Evolutionary conservation across 345 rosid species (phyloP).

Genomic region (Eucalyptus curtisii): DNA sequence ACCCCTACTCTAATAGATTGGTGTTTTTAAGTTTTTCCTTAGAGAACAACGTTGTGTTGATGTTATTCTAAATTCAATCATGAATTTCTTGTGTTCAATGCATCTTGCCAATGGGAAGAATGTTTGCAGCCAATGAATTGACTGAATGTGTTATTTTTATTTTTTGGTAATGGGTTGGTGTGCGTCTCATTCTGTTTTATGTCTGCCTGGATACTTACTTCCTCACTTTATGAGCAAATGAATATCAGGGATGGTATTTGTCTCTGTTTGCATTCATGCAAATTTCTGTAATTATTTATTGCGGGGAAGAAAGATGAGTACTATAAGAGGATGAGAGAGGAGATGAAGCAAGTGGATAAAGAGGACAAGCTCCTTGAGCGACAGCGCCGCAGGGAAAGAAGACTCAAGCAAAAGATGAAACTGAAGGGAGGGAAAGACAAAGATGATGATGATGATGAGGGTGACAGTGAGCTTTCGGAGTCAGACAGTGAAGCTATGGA

Average conservation of each 20-base stretch:
- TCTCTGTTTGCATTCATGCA: background rate
- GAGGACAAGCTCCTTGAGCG: conserved; percentile 73
- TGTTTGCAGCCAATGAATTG: background rate
- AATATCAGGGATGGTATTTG: background rate
- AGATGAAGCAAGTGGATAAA: conserved; percentile 58
- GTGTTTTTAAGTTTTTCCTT: background rate
- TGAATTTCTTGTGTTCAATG: background rate
- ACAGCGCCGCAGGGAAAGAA: conserved; percentile 62
- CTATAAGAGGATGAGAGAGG: conserved; percentile 62
- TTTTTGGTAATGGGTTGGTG: background rate
- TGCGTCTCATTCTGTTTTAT: background rate
- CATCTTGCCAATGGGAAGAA: background rate
- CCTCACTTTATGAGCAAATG: background rate
- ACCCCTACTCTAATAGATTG: background rate
- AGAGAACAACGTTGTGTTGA: background rate
- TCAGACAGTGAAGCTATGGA: conserved; percentile 29
- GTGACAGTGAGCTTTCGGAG: conserved; percentile 28
- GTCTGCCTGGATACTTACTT: background rate
- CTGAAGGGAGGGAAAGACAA: conserved; percentile 36
- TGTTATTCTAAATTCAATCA: background rate
- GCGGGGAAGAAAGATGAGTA: conserved; percentile 44
- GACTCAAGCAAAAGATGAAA: conserved; percentile 59
- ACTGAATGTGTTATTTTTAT: background rate
- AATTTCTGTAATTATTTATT: background rate
- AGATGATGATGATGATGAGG: conserved; percentile 12